Conservation (phyloP, 2,329 filamentous ascomycete genomes). For the Pyricularia sp. region DNA sequence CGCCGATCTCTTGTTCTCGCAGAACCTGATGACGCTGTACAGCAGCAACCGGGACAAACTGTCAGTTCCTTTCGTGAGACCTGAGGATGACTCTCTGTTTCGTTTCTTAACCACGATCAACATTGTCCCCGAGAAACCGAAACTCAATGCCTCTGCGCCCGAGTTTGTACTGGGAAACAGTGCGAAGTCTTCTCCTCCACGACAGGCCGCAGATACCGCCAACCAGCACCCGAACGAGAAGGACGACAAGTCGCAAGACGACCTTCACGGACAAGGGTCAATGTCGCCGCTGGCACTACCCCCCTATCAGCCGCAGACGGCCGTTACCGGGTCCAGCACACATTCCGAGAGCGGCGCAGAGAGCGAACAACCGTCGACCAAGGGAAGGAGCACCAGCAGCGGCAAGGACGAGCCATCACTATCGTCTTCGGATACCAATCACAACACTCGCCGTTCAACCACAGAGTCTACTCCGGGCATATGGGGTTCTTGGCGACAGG, state of each 20-base stretch:
- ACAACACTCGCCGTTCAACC: slow-evolving; percentile 30
- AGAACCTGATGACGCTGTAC: slow-evolving; percentile 77
- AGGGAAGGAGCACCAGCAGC: slow-evolving; percentile 13
- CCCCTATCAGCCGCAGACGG: slow-evolving; percentile 17
- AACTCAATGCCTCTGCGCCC: slow-evolving; percentile 40
- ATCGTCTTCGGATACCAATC: slow-evolving; percentile 8
- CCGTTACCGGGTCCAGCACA: slow-evolving; percentile 21
- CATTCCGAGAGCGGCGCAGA: slow-evolving; percentile 32
- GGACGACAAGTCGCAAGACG: slow-evolving; percentile 10
- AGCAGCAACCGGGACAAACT: slow-evolving; percentile 79
- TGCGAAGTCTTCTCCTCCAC: slow-evolving; percentile 7
- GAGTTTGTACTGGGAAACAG: slow-evolving; percentile 25
- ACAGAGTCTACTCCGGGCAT: slow-evolving; percentile 24
- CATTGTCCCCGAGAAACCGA: slow-evolving; percentile 39
- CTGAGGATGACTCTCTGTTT: slow-evolving; percentile 73
- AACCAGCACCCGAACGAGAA: slow-evolving; percentile 1
- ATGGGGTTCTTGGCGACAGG: slow-evolving; percentile 60
- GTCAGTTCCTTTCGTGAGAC: slow-evolving; percentile 81
- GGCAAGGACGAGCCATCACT: not conserved
- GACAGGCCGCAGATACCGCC: slow-evolving; percentile 4
- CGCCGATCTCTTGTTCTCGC: slow-evolving; percentile 83
- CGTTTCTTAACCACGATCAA: slow-evolving; percentile 59
- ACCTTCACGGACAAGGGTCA: slow-evolving; percentile 14
- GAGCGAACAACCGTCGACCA: slow-evolving; percentile 22
- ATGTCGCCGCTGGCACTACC: slow-evolving; percentile 23